Base-by-base conservation (phyloP, 2,329 filamentous ascomycete species). In the Tolypocladium ovalisporum region DNA sequence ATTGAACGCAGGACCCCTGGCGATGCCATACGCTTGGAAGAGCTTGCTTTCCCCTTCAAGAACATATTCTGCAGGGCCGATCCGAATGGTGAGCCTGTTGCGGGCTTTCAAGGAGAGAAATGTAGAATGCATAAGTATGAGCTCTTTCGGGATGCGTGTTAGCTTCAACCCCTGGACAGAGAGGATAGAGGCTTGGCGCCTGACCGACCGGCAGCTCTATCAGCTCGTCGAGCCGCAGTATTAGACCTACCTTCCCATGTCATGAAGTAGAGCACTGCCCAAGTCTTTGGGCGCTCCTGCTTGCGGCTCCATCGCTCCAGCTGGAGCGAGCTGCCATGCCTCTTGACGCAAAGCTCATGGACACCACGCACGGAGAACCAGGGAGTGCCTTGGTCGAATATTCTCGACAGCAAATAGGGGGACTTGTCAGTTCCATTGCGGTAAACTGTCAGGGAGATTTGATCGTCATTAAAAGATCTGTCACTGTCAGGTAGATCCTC, bases 111-210 rank as follows among this genome's bases (percentile, higher is more conserved):
- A 73, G 1, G 78, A 76, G 19, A 83, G 68, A 62, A 86, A 85
- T 0, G 78, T 76, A 62, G 76, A 81, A 63, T 85, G 79, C 61
- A 84, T 80, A 1, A 86, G 72, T 2, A 83, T 78, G 69, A 85
- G 75, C 66, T 84, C 83, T 85, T n/a, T 37, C 22, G 37, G 27
- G 27, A 55, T 6, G 29, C 4, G 8, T 6, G 19, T 40, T 35
- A 42, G 35, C 29, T 22, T 5, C n/a, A 22, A 39, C 1, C 34
- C 10, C 17, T 17, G 22, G 17, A 15, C n/a, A 35, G 47, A 52
- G 29, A 49, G 13, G 35, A 13, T 8, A 29, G 13, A 17, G 22
- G 10, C 19, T 29, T 19, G 29, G n/a, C n/a, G 47, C 47, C 7
- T 52, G 10, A 8, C 9, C n/a, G 19, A n/a, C 47, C 35, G 47